Evolutionary conservation across 495 filamentous ascomycete species (phyloP), one percentile per base, ranked within the genome.

Genomic region (Trichodelitschia bisporula): DNA sequence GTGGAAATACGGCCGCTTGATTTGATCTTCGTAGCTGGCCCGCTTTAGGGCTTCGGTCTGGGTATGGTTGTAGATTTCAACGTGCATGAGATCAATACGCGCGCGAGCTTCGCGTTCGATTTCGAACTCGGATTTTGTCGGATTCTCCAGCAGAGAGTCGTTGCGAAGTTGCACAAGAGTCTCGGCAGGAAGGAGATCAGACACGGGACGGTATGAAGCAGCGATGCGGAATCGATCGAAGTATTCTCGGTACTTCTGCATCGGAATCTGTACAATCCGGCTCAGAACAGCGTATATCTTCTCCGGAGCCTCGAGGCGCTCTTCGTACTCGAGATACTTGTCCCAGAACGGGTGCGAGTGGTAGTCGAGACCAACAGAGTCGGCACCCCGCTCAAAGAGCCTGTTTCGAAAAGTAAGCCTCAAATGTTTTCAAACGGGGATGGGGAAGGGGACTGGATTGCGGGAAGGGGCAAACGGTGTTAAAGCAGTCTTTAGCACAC

Each of bases 1-100:
- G 45, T 92, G 82, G 61, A 92, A 99, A 45, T 95, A 99, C 0
- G 83, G 82, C 2, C 89, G 70, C 56, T 92, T 95, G 46, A 95
- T 74, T 50, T 84, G 78, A 0, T 80, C 70, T 48, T 99, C 86
- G 40, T 77, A 95, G 0, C 79, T 77, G 84, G 84, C 93, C 28
- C 86, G 65, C 53, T 91, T 92, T 2, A 63, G 86, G 0, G 78
- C 86, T 56, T 95, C 84, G 3, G 67, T 68, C 40, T 92, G 78
- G 2, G 78, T 89, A 30, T 62, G 62, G 34, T 70, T 58, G 52
- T 93, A 92, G 23, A 76, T 56, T 35, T 86, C 71, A 14, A 84
- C 61, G 48, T 84, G 78, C 41, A 71, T 67, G 18, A 57, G 64
- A 44, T 93, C 79, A 30, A 93, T 64, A 39, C 74, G 71, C 14